These are phyloP conservation scores for Paraphaeosphaeria sporulosa DNA, from an alignment of 2,329 filamentous ascomycete genomes.

Conservation along the genomic window DNA sequence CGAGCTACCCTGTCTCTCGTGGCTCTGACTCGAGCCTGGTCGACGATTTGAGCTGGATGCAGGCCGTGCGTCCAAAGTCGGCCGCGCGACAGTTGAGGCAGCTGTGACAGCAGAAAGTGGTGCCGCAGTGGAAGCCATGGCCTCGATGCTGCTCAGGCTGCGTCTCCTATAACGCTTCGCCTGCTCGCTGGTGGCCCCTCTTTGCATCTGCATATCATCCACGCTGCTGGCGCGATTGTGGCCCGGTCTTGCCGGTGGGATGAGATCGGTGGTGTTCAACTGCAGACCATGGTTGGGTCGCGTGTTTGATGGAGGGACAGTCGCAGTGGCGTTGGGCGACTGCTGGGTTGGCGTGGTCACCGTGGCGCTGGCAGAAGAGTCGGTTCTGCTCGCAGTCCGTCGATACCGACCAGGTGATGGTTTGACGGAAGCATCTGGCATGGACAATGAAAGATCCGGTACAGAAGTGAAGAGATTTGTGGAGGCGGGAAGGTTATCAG, in stretches of 20 bases:
- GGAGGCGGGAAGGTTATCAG: conserved; percentile 52
- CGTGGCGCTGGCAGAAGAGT: conserved; percentile 50
- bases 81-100: conserved; percentile 22
- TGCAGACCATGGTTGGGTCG: conserved; percentile 64
- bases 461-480: conserved; percentile 60
- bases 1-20: conserved; percentile 49
- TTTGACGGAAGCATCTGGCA: conserved; percentile 67
- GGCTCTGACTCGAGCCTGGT: conserved; percentile 43
- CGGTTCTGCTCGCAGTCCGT: conserved; percentile 67
- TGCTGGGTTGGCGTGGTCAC: conserved; percentile 41
- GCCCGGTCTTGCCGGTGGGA: conserved; percentile 47
- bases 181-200: conserved; percentile 66
- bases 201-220: conserved; percentile 74
- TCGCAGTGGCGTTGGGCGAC: conserved; percentile 42
- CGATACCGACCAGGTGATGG: conserved; percentile 84
- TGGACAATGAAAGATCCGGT: conserved; percentile 63
- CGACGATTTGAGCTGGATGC: conserved; percentile 42
- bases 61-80: conserved; percentile 32
- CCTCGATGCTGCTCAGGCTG: conserved; percentile 75
- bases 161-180: conserved; percentile 80
- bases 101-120: conserved; percentile 20
- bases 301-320: conserved; percentile 59
- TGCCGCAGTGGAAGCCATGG: conserved; percentile 28
- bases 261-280: conserved; percentile 52
- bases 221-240: conserved; percentile 67